Evolutionary conservation across 179 eudicot species (phyloP).

Genomic region (Dionaea muscipula): DNA sequence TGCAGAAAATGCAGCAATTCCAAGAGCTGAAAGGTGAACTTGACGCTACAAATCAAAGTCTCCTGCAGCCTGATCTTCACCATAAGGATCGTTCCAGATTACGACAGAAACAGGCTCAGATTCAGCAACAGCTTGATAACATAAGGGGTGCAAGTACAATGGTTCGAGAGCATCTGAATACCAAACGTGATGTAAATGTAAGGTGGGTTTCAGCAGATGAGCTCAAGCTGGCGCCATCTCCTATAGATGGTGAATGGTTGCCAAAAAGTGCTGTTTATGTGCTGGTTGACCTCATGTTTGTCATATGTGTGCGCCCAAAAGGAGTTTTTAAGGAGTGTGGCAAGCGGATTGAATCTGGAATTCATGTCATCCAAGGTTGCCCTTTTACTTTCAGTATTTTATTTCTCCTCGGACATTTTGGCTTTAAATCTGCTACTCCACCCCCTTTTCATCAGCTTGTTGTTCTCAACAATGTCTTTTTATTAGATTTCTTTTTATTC

Average conservation of each 20-base stretch:
- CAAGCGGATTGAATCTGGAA: slow-evolving; percentile 74
- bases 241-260: slow-evolving; percentile 95
- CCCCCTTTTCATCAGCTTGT: too few species aligned
- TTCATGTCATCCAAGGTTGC: slow-evolving; percentile 64
- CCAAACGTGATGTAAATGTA: slow-evolving; percentile 50
- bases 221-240: slow-evolving; percentile 82
- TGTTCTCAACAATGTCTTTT: not conserved
- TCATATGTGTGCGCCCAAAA: slow-evolving; percentile 79
- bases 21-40: slow-evolving; percentile 57
- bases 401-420: too few species aligned
- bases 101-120: slow-evolving; percentile 42
- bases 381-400: not conserved
- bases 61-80: slow-evolving; percentile 43
- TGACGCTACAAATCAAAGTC: slow-evolving; percentile 34
- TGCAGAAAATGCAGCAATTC: slow-evolving; percentile 39
- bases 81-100: slow-evolving; percentile 43
- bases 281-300: slow-evolving; percentile 75
- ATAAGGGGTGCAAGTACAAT: slow-evolving; percentile 23
- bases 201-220: slow-evolving; percentile 52
- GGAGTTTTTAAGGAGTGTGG: slow-evolving; percentile 86
- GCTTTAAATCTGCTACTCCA: too few species aligned
- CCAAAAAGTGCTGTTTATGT: slow-evolving; percentile 89
- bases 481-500: not conserved
- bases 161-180: slow-evolving; percentile 33
- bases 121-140: slow-evolving; percentile 48